These are phyloP conservation scores for Flaveria bidentis DNA, from an alignment of 129 eudicot genomes.

Conservation along the genomic window DNA sequence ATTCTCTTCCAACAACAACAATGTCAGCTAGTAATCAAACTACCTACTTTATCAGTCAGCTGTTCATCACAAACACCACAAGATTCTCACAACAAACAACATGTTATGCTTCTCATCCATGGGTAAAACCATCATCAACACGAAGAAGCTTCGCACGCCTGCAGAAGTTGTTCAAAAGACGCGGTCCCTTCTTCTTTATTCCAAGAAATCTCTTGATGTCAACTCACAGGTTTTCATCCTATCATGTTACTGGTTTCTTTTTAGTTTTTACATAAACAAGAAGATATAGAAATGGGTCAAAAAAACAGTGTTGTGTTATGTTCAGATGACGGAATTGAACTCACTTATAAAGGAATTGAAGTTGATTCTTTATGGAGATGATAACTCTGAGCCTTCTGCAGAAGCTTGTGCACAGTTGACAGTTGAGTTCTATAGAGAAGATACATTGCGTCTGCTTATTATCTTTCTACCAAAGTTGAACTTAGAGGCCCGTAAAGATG, in stretches of 20 bases:
- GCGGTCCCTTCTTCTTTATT: constrained; percentile 42
- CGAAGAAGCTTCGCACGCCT: constrained; percentile 35
- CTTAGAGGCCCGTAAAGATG: constrained; percentile 84
- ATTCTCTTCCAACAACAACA: constrained; percentile 24
- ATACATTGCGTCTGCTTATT: constrained; percentile 64
- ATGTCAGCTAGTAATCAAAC: constrained; percentile 14
- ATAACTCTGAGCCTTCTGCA: constrained; percentile 56
- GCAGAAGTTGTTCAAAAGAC: constrained; percentile 40
- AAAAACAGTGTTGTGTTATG: neutral
- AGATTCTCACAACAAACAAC: constrained; percentile 30
- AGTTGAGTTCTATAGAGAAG: constrained; percentile 59
- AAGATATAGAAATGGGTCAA: neutral
- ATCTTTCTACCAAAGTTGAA: constrained; percentile 61
- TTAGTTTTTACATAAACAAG: neutral
- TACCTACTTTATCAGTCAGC: neutral
- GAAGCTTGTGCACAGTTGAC: constrained; percentile 72
- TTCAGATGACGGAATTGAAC: constrained; percentile 51
- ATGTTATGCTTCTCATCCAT: constrained; percentile 37
- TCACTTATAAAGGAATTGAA: constrained; percentile 51
- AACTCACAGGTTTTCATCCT: constrained; percentile 26
- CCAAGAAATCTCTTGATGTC: constrained; percentile 19
- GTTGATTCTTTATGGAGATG: constrained; percentile 62
- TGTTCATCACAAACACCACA: neutral
- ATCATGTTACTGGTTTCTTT: neutral
- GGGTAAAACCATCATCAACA: constrained; percentile 33